These are phyloP conservation scores for Rhodotorula sp. DNA, from an alignment of 1,284 basidiomycete genomes.

Conservation along the genomic window DNA sequence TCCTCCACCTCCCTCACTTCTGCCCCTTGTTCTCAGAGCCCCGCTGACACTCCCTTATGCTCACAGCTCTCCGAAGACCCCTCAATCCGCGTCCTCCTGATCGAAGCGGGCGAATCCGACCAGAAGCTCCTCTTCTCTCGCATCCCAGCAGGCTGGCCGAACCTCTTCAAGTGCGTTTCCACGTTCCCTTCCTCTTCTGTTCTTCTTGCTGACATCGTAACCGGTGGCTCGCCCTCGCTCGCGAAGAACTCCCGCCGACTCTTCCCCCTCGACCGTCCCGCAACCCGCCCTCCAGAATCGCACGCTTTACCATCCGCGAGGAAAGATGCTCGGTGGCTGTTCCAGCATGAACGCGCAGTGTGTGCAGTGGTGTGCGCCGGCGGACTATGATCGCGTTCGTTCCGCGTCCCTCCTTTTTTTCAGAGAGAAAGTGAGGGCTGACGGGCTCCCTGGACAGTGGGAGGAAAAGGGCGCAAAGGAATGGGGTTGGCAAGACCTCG, in stretches of 20 bases:
- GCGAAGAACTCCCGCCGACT: conserved; percentile 19
- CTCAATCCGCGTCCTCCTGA: conserved; percentile 13
- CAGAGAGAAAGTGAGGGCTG: too few relatives aligned
- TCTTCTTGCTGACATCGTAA: not conserved
- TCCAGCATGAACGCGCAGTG: conserved; percentile 46
- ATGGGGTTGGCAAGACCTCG: conserved; percentile 50
- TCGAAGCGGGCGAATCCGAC: conserved; percentile 34
- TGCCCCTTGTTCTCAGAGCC: not conserved
- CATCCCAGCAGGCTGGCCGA: conserved; percentile 32
- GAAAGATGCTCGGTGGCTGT: conserved; percentile 51
- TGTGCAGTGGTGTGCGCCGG: conserved; percentile 39
- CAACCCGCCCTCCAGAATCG: conserved; percentile 39
- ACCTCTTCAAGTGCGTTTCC: conserved; percentile 23
- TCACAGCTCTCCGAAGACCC: conserved; percentile 29
- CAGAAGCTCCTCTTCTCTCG: conserved; percentile 23
- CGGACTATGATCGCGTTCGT: conserved; percentile 50
- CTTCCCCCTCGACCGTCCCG: conserved; percentile 9
- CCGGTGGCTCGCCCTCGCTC: not conserved
- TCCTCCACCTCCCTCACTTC: not conserved
- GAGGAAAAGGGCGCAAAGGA: conserved; percentile 49
- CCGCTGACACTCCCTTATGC: too few relatives aligned
- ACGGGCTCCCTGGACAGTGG: conserved; percentile 44
- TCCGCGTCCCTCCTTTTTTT: not conserved
- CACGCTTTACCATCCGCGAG: conserved; percentile 45
- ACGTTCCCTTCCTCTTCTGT: not conserved